Evolutionary conservation across 2,329 filamentous ascomycete genomes (phyloP).

Genomic region (Colletotrichum lentis): DNA sequence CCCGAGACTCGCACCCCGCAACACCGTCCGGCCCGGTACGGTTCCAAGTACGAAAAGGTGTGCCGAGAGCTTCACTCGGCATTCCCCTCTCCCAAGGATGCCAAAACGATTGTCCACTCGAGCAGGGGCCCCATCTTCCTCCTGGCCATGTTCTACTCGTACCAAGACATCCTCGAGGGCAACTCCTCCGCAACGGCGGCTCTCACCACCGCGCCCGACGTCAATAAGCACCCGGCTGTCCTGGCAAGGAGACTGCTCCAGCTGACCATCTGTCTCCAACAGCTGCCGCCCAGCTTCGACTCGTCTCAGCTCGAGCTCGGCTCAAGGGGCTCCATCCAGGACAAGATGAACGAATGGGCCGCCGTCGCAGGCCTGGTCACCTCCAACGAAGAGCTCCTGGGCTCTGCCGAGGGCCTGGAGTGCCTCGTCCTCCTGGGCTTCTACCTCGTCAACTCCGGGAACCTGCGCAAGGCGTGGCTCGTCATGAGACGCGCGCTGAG

Average conservation of each 20-base stretch:
- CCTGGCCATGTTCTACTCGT: constrained; percentile 43
- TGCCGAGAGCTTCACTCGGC: constrained; percentile 18
- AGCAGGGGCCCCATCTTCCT: constrained; percentile 42
- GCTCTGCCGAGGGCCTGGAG: constrained; percentile 62
- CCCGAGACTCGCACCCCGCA: not conserved
- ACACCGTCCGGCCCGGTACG: not conserved
- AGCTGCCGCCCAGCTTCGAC: constrained; percentile 49
- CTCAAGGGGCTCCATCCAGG: constrained; percentile 39
- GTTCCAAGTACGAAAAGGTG: constrained; percentile 36
- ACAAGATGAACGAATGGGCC: constrained; percentile 47
- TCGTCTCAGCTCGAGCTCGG: constrained; percentile 44
- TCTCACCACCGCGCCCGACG: constrained; percentile 45
- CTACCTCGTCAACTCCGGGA: constrained; percentile 62
- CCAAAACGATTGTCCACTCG: constrained; percentile 32
- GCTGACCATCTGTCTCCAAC: constrained; percentile 56
- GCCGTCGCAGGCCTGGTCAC: constrained; percentile 53
- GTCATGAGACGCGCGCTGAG: constrained; percentile 58
- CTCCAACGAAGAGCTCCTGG: constrained; percentile 60
- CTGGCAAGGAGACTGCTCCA: constrained; percentile 59
- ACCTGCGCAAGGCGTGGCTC: constrained; percentile 64
- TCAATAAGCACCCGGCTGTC: constrained; percentile 55
- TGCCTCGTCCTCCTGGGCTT: constrained; percentile 58
- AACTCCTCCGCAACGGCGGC: constrained; percentile 43
- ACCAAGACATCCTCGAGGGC: constrained; percentile 45
- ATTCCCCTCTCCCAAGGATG: constrained; percentile 20